Evolutionary conservation across 768 basidiomycete species (phyloP), one percentile per base, ranked within the genome.

Genomic region (Chalciporus piperatus): DNA sequence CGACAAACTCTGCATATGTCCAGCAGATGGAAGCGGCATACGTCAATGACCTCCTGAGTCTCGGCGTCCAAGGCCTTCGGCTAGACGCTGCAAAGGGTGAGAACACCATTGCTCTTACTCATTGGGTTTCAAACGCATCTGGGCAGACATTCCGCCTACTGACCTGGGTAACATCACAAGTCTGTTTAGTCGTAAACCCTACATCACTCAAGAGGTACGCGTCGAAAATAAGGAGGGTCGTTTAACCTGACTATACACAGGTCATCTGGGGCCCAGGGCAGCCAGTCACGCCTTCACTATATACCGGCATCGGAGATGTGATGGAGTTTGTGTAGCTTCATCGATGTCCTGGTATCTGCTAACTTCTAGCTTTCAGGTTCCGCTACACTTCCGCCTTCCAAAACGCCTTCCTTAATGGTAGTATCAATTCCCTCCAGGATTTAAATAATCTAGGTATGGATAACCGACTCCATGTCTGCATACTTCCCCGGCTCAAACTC

Each of bases 71-170:
- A 54, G 84, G 84, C 0, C 68, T 85, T 25, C 74, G 84, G 1
- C 66, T 86, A 19, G 85, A 87, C 59, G 82, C 84, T 16, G 74
- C 83, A 0, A 87, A 87, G 70, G 75, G 84, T 84, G 57, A 50
- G 74, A 45, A 8, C 25, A 10, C 4, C 7, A 25, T 25, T 16
- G 57, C 32, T 17, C 38, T 13, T 23, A 84, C 54, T 84, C 35
- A 2, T n/a, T 10, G 6, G 6, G 1, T n/a, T 37, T n/a, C 6
- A n/a, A 37, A 37, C 7, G n/a, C 35, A 37, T 37, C 35, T 37
- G 14, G 12, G n/a, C n/a, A 37, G 35, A 37, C n/a, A 37, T 87
- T 1, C 60, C 77, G 3, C 67, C 77, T 0, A 60, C 51, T 0
- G 83, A 85, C 61, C 74, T 87, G 28, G 66, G 74, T 4, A 81